Base-by-base conservation (phyloP, 75 land plant genomes). In the Sequoiadendron giganteum region DNA sequence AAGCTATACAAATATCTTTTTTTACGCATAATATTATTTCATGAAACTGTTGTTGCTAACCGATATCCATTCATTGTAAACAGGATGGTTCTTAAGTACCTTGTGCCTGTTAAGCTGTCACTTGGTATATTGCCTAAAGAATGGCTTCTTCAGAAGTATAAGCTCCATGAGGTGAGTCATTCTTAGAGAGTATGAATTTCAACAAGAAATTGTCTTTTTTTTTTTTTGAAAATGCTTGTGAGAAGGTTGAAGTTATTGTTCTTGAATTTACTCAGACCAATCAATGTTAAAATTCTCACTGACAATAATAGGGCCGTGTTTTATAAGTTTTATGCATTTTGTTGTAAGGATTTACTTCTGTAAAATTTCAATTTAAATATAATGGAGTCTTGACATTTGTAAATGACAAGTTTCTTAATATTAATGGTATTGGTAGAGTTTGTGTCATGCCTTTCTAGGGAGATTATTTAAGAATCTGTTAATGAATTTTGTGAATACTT, bases 31-130 rank as follows among this genome's bases (percentile, higher is more conserved):
- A 8, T 82, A 82, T n/a, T 82, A n/a, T 82, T 82, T 82, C 32
- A 39, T 2, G 84, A 82, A n/a, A 82, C 84, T 81, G 45, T 47
- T 18, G 10, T 45, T 82, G 15, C 43, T 82, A 32, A 43, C 10
- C n/a, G 49, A 43, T 25, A 42, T 47, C 15, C 15, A 4, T 13
- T 16, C 83, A 30, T 89, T 70, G 87, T 40, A 70, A 42, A 65
- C 91, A 98, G 99, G 93, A 95, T 98, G 99, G 96, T 98, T 55
- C 88, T 98, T 88, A 98, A 98, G 90, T 98, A 96, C 87, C 90
- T 98, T 75, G 92, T 98, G 84, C 99, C 99, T 73, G 99, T 98
- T 72, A 98, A 96, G 92, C 97, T 98, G 73, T 97, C 99, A 61
- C 86, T 98, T 40, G 99, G 99, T 40, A 94, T 94, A 52, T 90